These are phyloP conservation scores for Aspergillus uvarum DNA, from an alignment of 2,329 filamentous ascomycete species.

Conservation along the genomic window DNA sequence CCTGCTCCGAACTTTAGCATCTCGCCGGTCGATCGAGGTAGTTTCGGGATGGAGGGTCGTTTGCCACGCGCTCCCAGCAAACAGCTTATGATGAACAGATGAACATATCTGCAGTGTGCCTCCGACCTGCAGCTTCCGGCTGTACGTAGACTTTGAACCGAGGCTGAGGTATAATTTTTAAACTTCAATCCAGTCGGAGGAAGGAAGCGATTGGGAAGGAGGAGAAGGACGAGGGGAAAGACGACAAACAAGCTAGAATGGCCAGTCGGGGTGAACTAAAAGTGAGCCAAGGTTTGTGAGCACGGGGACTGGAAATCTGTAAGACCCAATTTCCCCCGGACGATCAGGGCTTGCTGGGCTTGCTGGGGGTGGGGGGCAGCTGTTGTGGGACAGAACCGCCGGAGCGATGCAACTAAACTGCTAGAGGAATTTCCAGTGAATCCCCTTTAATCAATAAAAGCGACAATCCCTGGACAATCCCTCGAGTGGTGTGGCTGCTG, in stretches of 20 bases:
- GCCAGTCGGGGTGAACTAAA: neutral
- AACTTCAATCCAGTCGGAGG: neutral
- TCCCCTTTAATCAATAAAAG: neutral
- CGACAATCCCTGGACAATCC: neutral
- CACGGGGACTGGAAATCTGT: neutral
- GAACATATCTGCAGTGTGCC: neutral
- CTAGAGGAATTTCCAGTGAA: neutral
- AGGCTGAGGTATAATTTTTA: neutral
- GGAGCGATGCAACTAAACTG: neutral
- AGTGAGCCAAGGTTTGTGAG: neutral
- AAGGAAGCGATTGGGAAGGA: neutral
- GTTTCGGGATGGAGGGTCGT: neutral
- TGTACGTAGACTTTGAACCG: neutral
- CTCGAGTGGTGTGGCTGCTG: neutral
- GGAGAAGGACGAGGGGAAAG: neutral
- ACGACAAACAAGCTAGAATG: neutral
- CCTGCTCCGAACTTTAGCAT: neutral
- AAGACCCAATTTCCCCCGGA: constrained; percentile 8
- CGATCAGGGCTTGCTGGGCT: constrained; percentile 8
- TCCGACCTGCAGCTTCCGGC: neutral
- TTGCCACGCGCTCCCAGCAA: neutral
- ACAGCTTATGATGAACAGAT: neutral
- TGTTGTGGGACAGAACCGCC: neutral
- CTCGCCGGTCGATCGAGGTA: constrained; percentile 2
- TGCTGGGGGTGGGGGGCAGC: neutral